These are phyloP conservation scores for Chaetomiaceae sp. DNA, from an alignment of 2,329 filamentous ascomycete species.

Conservation along the genomic window DNA sequence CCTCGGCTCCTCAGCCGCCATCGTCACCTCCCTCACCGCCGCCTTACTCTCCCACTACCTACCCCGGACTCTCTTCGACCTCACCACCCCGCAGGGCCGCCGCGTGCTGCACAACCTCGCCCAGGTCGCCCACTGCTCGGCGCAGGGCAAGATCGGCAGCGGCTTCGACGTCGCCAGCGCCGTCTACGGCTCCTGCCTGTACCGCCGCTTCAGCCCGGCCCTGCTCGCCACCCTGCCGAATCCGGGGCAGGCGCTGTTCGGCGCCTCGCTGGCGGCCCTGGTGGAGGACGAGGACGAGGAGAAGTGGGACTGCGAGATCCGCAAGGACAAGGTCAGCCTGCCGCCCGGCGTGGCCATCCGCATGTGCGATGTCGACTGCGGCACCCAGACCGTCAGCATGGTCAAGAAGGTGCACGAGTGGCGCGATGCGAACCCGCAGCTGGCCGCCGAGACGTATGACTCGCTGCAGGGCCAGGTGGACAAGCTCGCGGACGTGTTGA, in stretches of 20 bases:
- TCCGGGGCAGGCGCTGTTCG: conserved; percentile 62
- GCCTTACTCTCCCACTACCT: conserved; percentile 74
- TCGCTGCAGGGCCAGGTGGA: conserved; percentile 71
- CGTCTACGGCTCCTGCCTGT: conserved; percentile 85
- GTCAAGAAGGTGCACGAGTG: conserved; percentile 86
- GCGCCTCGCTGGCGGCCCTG: conserved; percentile 55
- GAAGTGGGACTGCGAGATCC: conserved; percentile 76
- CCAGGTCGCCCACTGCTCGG: conserved; percentile 89
- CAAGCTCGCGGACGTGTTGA: conserved; percentile 60
- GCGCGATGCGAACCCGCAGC: conserved; percentile 59
- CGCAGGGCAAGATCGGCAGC: conserved; percentile 92
- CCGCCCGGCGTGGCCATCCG: conserved; percentile 71
- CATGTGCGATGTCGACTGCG: conserved; percentile 95
- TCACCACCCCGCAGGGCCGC: conserved; percentile 49
- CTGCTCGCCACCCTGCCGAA: conserved; percentile 65
- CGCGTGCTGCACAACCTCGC: conserved; percentile 81
- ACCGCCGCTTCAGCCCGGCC: conserved; percentile 83
- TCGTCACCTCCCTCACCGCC: conserved; percentile 82
- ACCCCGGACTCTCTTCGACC: conserved; percentile 49
- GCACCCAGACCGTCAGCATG: conserved; percentile 90
- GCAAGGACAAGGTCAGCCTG: conserved; percentile 60
- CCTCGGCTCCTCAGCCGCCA: conserved; percentile 86
- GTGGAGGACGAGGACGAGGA: conserved; percentile 56
- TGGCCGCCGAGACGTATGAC: conserved; percentile 69
- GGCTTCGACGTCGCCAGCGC: conserved; percentile 94